phyloP scores from a whole-genome alignment of 768 basidiomycete species.

The Rhizopogon salebrosus region DNA sequence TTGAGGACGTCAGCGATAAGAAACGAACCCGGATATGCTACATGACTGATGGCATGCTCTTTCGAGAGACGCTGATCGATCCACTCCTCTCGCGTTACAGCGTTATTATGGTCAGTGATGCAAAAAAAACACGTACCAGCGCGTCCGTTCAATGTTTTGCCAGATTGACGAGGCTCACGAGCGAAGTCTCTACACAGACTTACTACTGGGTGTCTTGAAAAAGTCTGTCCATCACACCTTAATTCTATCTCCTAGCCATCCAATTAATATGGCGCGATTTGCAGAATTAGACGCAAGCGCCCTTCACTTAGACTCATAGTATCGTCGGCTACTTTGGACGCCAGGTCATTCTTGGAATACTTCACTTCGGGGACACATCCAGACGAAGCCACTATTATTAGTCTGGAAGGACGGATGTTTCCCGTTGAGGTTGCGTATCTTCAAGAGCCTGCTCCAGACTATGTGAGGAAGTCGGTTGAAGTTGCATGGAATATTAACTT shows the following conservation, averaged over 20 bases:
- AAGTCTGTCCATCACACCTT: constrained; percentile 49
- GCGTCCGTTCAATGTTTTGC: neutral
- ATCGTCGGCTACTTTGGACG: constrained; percentile 96
- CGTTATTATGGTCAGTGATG: constrained; percentile 78
- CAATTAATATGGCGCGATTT: constrained; percentile 1
- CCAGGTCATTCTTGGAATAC: constrained; percentile 82
- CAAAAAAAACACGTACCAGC: neutral
- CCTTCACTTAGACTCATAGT: constrained; percentile 87
- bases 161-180: constrained; percentile 99
- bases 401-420: constrained; percentile 90
- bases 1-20: constrained; percentile 88
- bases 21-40: constrained; percentile 87
- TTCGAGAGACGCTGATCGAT: constrained; percentile 88
- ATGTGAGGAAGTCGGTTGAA: constrained; percentile 76
- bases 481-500: constrained; percentile 78
- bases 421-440: constrained; percentile 93
- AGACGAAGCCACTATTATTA: constrained; percentile 78
- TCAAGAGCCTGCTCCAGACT: constrained; percentile 71
- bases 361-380: constrained; percentile 64
- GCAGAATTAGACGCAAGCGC: constrained; percentile 86
- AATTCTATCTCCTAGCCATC: neutral
- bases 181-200: constrained; percentile 90
- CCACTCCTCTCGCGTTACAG: constrained; percentile 90
- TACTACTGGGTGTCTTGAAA: constrained; percentile 87
- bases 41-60: constrained; percentile 98